phyloP scores from a whole-genome alignment of 345 rosid species.

The Salix purpurea region DNA sequence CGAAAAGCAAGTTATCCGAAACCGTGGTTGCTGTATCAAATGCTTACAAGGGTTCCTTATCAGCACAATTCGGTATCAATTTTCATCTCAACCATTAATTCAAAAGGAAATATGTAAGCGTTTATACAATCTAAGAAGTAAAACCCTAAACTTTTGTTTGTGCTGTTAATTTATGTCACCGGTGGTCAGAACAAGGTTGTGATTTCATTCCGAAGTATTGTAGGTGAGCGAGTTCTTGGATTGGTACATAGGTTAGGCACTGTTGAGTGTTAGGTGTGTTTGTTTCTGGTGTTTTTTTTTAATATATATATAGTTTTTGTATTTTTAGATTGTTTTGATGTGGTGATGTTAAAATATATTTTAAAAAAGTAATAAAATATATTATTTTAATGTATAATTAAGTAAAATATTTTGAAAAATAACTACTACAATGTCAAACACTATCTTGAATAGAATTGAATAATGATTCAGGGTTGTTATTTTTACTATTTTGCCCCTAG shows the following conservation, averaged over 20 bases:
- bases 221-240: neutral
- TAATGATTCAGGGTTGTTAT: too few relatives aligned
- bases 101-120: neutral
- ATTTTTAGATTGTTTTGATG: too few relatives aligned
- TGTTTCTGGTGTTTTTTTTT: too few relatives aligned
- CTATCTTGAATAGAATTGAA: too few relatives aligned
- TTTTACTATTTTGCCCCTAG: too few relatives aligned
- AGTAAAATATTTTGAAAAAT: too few relatives aligned
- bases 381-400: too few relatives aligned
- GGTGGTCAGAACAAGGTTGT: neutral
- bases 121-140: neutral
- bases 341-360: too few relatives aligned
- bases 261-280: too few relatives aligned
- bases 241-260: neutral
- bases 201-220: neutral
- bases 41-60: constrained; percentile 36
- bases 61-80: constrained; percentile 20
- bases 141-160: neutral
- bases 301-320: too few relatives aligned
- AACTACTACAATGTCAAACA: too few relatives aligned
- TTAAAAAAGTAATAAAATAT: too few relatives aligned
- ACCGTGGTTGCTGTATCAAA: constrained; percentile 45
- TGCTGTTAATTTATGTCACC: neutral
- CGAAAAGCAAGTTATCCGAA: constrained; percentile 47
- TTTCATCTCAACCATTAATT: neutral